These are phyloP conservation scores for Acacia pycnantha DNA, from an alignment of 331 rosid genomes.

Conservation along the genomic window DNA sequence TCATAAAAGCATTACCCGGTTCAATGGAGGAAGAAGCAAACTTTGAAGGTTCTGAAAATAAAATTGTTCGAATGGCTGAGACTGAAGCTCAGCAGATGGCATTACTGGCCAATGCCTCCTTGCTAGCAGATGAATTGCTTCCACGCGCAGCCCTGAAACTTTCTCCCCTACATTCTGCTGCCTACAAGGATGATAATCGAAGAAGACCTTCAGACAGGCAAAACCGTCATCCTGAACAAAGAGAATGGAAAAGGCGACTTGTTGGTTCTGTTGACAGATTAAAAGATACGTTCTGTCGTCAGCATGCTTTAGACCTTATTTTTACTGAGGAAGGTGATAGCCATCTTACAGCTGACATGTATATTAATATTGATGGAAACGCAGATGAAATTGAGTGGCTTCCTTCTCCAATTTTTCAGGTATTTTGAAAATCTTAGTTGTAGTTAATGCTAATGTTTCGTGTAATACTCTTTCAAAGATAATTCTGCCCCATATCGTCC, in stretches of 20 bases:
- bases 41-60: slow-evolving; percentile 80
- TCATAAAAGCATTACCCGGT: slow-evolving; percentile 88
- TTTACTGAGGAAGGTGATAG: slow-evolving; percentile 96
- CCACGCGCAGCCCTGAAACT: slow-evolving; percentile 99
- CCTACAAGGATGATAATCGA: slow-evolving; percentile 68
- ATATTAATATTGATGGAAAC: slow-evolving; percentile 76
- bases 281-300: slow-evolving; percentile 91
- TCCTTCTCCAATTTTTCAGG: slow-evolving; percentile 95
- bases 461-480: slow-evolving; percentile 4
- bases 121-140: slow-evolving; percentile 87
- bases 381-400: slow-evolving; percentile 81
- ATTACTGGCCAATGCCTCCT: slow-evolving; percentile 93
- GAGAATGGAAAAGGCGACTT: slow-evolving; percentile 97
- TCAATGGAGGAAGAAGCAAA: slow-evolving; percentile 92
- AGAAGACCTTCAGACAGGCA: slow-evolving; percentile 80
- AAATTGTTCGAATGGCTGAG: slow-evolving; percentile 88
- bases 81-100: slow-evolving; percentile 95
- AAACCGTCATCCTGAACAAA: slow-evolving; percentile 97
- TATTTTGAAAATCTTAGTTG: slow-evolving; percentile 27
- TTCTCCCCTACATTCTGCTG: slow-evolving; percentile 60
- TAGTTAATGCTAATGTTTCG: not conserved
- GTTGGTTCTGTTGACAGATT: slow-evolving; percentile 81
- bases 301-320: slow-evolving; percentile 90
- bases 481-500: not conserved
- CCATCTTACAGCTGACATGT: slow-evolving; percentile 94